Evolutionary conservation across 768 basidiomycete genomes (phyloP), one percentile per base, ranked within the genome.

Genomic region (Leccinellum albellum): DNA sequence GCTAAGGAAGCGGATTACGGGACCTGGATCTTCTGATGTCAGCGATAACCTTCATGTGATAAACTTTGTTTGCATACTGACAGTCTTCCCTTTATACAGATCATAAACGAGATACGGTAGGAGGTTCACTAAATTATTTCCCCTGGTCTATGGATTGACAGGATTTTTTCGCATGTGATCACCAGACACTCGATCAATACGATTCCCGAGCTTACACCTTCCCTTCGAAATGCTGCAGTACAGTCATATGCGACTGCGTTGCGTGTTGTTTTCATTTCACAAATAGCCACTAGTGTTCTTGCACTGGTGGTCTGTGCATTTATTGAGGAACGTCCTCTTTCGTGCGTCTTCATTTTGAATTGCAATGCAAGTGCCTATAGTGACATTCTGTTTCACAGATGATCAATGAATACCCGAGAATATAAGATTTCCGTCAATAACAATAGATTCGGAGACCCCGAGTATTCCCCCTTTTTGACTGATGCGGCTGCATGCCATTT

Each of bases 231-330:
- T 59, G 84, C 83, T 50, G 93, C 91, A 7, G 77, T 89, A 53
- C 79, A 83, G 59, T 89, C 89, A 2, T 95, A 94, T 73, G 84
- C 84, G 45, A 82, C 84, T 66, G 89, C 92, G 56, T 76, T 94
- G 65, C 85, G 82, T 66, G 84, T 84, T 61, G 90, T 92, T 58
- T 95, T 94, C 77, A 84, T 91, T 56, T 86, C 85, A 65, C 91
- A 93, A 66, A 78, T 80, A 51, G 86, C 79, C 28, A 74, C 88
- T 60, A 87, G 85, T 60, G 61, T 90, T 65, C 66, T 90, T 56
- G 79, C 81, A 42, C 81, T 92, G 67, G 72, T 93, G 57, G 78
- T 81, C 44, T 86, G 83, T 67, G 64, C 91, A 60, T 86, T 88
- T 10, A 89, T 94, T 50, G 82, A 89, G 74, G 90, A 90, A 67